Base-by-base conservation (phyloP, 192 early-diverging fungal genomes). In the Kickxella alabastrina region DNA sequence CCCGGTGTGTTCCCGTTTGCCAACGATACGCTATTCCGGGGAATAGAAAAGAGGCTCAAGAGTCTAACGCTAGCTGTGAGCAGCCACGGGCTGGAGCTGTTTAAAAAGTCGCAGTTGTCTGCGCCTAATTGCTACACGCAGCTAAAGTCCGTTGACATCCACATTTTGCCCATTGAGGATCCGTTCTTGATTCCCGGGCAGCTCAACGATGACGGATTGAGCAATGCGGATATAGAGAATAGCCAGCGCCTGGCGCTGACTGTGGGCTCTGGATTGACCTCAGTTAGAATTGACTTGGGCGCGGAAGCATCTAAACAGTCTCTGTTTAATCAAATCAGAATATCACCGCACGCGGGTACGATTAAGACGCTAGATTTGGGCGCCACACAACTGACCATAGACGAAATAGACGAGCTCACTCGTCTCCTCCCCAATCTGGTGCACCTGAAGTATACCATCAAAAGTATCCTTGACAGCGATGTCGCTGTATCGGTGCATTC, bases 1-100 rank as follows among this genome's bases (percentile, higher is more conserved):
- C 59, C 59, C 0, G 50, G 59, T 5, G 45, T 38, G 3, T 62
- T 31, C 24, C 59, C 59, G 10, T 62, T 62, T 35, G 43, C 44
- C 44, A 54, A 54, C 19, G 19, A 17, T 19, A 18, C 23, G 6
- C 21, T 56, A 3, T 12, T 36, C n/a, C n/a, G n/a, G 2, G 39
- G 21, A 10, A 35, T 26, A 6, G 32, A 42, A 3, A 37, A 13
- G 2, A 45, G 34, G 14, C 32, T 27, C 17, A 36, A 56, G 21
- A 23, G 31, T 0, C n/a, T 56, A 22, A 21, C 17, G 5, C 27
- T 56, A n/a, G 54, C 31, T 18, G 43, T 46, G 24, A 56, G 54
- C 42, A 14, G 15, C 21, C 43, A 56, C n/a, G 31, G 23, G 6
- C 35, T 38, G 6, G 17, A 56, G 2, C 21, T 34, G 7, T 45